Conservation (phyloP, 1,139 yeast species). For the Blastobotrys proliferans region DNA sequence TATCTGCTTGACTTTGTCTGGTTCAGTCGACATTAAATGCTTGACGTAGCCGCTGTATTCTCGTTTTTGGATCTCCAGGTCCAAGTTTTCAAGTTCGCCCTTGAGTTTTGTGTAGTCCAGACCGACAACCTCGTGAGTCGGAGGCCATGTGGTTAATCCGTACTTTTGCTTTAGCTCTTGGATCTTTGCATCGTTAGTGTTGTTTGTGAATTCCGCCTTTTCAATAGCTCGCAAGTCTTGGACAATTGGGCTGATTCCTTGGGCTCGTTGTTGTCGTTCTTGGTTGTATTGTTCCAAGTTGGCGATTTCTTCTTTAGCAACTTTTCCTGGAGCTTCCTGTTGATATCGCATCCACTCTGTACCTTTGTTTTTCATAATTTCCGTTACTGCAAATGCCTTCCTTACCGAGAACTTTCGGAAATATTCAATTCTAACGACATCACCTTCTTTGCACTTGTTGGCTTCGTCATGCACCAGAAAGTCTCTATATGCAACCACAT, state of each 20-base stretch:
- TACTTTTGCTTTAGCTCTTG: conserved; percentile 45
- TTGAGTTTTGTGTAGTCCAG: conserved; percentile 29
- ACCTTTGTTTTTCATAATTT: conserved; percentile 84
- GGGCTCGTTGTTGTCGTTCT: conserved; percentile 31
- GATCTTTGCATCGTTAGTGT: conserved; percentile 32
- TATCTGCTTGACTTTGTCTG: conserved; percentile 32
- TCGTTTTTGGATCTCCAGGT: conserved; percentile 25
- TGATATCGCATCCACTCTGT: conserved; percentile 84
- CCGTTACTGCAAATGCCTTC: conserved; percentile 91
- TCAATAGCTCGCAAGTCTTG: conserved; percentile 25
- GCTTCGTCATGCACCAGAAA: conserved; percentile 93
- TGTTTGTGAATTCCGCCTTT: conserved; percentile 5
- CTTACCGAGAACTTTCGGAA: conserved; percentile 80
- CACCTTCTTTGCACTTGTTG: conserved; percentile 89
- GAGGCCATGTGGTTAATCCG: conserved; percentile 61
- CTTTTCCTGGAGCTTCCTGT: conserved; percentile 63
- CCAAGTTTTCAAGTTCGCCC: conserved; percentile 27
- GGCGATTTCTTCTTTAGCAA: conserved; percentile 55
- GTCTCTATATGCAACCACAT: conserved; percentile 73
- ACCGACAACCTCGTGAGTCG: conserved; percentile 28
- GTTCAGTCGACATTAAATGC: conserved; percentile 29
- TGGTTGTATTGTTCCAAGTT: conserved; percentile 45
- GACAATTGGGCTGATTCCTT: conserved; percentile 22
- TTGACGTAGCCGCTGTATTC: conserved; percentile 26
- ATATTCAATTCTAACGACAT: conserved; percentile 86